These are phyloP conservation scores for Phylloporus sp. DNA, from an alignment of 768 basidiomycete genomes.

Conservation along the genomic window DNA sequence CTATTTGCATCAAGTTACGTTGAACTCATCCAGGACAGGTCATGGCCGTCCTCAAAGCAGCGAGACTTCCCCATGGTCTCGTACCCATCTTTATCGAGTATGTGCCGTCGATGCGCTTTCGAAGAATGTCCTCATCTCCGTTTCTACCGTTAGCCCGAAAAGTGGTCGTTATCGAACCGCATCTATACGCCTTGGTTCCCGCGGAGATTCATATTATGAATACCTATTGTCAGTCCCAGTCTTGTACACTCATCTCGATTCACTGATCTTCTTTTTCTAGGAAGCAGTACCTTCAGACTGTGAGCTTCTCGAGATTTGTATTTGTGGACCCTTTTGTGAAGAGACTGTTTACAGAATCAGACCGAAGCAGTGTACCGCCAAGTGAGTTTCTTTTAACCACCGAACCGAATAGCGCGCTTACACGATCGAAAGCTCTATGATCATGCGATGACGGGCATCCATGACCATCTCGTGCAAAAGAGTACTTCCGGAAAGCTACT, in stretches of 20 bases:
- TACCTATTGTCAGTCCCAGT: slow-evolving; percentile 62
- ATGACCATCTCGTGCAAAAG: slow-evolving; percentile 65
- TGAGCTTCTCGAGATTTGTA: slow-evolving; percentile 12
- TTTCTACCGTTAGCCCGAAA: slow-evolving; percentile 36
- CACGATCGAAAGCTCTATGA: slow-evolving; percentile 73
- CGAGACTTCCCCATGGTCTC: slow-evolving; percentile 65
- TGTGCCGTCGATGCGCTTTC: slow-evolving; percentile 18
- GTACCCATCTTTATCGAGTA: slow-evolving; percentile 85
- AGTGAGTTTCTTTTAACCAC: slow-evolving; percentile 37
- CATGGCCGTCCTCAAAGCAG: slow-evolving; percentile 66
- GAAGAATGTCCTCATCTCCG: slow-evolving; percentile 9
- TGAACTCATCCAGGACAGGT: slow-evolving; percentile 35
- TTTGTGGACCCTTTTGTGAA: background rate
- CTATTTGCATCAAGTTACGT: background rate
- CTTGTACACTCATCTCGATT: background rate
- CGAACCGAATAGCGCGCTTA: background rate
- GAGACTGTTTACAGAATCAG: slow-evolving; percentile 44
- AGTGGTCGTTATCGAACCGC: slow-evolving; percentile 57
- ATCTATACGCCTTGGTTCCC: slow-evolving; percentile 83
- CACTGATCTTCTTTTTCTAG: slow-evolving; percentile 12
- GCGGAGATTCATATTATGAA: slow-evolving; percentile 94
- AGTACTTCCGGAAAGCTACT: slow-evolving; percentile 56
- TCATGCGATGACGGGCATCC: slow-evolving; percentile 78
- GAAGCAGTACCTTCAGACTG: slow-evolving; percentile 33
- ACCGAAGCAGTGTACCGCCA: slow-evolving; percentile 76